These are phyloP conservation scores for Psilocybe subaeruginosa DNA, from an alignment of 768 basidiomycete genomes.

Conservation along the genomic window DNA sequence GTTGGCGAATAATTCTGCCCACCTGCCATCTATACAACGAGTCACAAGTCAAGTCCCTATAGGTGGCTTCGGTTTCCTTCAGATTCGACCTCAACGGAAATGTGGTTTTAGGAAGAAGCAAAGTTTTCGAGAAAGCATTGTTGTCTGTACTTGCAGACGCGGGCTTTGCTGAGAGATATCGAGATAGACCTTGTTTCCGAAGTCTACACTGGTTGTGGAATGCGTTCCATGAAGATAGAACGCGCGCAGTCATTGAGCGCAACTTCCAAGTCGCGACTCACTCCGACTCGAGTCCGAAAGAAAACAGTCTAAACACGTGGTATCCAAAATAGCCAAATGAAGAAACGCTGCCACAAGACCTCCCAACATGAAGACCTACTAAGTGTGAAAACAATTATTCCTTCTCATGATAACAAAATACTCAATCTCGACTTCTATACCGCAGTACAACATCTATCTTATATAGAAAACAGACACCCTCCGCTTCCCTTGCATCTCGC, in stretches of 20 bases:
- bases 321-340: too few species aligned
- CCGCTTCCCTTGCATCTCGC: conserved; percentile 59
- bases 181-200: conserved; percentile 10
- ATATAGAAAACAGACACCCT: conserved; percentile 75
- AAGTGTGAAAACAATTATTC: too few species aligned
- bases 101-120: conserved; percentile 80
- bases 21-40: conserved; percentile 84
- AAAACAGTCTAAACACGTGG: too few species aligned
- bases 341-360: too few species aligned
- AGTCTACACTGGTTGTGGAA: conserved; percentile 10
- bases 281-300: too few species aligned
- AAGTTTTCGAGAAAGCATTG: conserved; percentile 54
- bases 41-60: conserved; percentile 66
- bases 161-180: conserved; percentile 16
- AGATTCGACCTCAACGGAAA: conserved; percentile 78
- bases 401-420: too few species aligned
- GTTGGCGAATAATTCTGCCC: conserved; percentile 21
- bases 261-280: background rate
- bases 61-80: conserved; percentile 59
- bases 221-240: conserved; percentile 18
- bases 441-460: conserved; percentile 93
- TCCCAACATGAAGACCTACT: conserved; percentile 82
- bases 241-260: conserved; percentile 19
- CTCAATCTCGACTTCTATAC: conserved; percentile 97
- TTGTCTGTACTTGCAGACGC: conserved; percentile 24